These are phyloP conservation scores for Ceratopteris richardii DNA, from an alignment of 75 land plant genomes.

Conservation along the genomic window DNA sequence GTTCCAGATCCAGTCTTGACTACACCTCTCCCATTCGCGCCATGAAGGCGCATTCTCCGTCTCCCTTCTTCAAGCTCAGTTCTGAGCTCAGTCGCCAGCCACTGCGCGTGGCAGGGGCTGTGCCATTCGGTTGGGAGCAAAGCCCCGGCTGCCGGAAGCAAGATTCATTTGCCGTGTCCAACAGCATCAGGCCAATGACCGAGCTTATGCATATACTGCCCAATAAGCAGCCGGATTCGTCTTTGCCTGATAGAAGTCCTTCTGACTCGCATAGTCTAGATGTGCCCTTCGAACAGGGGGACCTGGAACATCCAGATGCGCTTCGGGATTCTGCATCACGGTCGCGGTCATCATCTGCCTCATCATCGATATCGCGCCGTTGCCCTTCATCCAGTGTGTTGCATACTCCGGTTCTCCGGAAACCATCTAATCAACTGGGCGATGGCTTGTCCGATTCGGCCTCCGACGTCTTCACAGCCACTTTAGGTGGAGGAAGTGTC, in stretches of 20 bases:
- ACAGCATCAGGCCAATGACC: background rate
- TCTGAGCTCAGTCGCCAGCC: conserved; percentile 54
- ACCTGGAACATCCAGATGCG: no score
- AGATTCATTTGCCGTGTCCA: no score
- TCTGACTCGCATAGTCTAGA: no score
- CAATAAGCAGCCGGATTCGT: no score
- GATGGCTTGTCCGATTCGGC: background rate
- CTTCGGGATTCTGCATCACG: no score
- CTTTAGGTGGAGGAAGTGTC: background rate
- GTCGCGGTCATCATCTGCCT: no score
- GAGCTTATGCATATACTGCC: background rate
- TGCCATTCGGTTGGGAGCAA: conserved; percentile 80
- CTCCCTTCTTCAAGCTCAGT: conserved; percentile 11
- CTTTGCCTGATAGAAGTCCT: no score
- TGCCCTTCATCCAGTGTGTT: background rate
- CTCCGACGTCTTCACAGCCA: background rate
- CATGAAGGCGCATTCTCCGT: background rate
- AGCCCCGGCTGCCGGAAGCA: conserved; percentile 62
- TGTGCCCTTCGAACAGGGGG: no score
- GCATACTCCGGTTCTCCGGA: no score
- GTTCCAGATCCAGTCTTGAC: background rate
- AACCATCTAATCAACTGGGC: background rate
- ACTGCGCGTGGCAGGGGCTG: conserved; percentile 47
- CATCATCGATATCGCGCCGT: background rate
- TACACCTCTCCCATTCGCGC: background rate